Conservation (phyloP, 2,329 filamentous ascomycete species). For the Cryphonectria carpinicola region DNA sequence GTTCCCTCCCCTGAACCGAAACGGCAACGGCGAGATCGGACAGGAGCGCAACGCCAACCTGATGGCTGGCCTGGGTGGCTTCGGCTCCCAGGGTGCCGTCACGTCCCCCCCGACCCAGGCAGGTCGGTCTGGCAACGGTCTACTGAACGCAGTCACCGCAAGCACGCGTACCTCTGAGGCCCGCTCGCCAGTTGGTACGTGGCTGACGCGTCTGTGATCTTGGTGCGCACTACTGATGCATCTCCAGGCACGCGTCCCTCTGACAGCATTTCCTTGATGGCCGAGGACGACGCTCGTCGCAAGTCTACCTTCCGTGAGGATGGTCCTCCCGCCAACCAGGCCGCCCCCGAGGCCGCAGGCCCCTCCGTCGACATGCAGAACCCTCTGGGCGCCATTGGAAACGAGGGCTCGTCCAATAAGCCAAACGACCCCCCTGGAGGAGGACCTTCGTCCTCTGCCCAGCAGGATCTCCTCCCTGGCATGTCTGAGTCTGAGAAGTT, state of each 20-base stretch:
- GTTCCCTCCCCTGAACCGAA: constrained; percentile 64
- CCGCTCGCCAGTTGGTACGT: constrained; percentile 52
- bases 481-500: constrained; percentile 68
- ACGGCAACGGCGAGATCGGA: constrained; percentile 60
- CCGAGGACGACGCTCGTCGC: constrained; percentile 51
- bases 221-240: constrained; percentile 31
- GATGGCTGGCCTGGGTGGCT: constrained; percentile 57
- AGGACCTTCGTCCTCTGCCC: constrained; percentile 30
- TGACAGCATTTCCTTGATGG: constrained; percentile 45
- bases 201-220: too few species aligned
- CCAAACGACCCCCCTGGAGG: constrained; percentile 41
- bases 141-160: constrained; percentile 67
- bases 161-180: constrained; percentile 56
- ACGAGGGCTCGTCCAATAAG: constrained; percentile 45
- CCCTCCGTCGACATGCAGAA: constrained; percentile 44
- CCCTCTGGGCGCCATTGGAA: constrained; percentile 52
- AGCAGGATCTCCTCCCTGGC: constrained; percentile 62
- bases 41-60: constrained; percentile 57
- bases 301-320: constrained; percentile 53
- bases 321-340: constrained; percentile 38
- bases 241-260: constrained; percentile 46
- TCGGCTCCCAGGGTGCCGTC: constrained; percentile 51
- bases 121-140: constrained; percentile 59
- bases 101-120: constrained; percentile 44
- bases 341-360: constrained; percentile 40